Conservation (phyloP, 2,329 filamentous ascomycete species). For the Aaosphaeria arxii region DNA sequence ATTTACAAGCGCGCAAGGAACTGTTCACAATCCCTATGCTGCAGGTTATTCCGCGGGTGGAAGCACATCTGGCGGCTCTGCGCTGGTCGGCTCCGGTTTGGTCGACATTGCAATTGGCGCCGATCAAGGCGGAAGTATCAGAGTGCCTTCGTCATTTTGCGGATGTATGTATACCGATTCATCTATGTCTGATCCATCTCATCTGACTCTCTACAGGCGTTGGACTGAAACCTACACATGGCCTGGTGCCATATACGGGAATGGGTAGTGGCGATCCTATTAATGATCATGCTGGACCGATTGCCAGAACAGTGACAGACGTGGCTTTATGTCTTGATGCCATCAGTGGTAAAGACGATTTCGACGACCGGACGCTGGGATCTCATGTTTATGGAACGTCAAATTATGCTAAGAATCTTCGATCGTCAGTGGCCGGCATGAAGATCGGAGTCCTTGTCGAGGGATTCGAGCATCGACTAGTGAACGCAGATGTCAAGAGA, state of each 20-base stretch:
- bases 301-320: constrained; percentile 44
- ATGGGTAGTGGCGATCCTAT: constrained; percentile 49
- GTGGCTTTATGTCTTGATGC: constrained; percentile 43
- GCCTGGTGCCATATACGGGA: constrained; percentile 52
- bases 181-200: not conserved
- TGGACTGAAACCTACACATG: constrained; percentile 53
- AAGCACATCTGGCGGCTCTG: constrained; percentile 49
- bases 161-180: constrained; percentile 5
- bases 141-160: constrained; percentile 42
- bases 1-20: constrained; percentile 38
- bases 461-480: not conserved
- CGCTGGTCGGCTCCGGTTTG: constrained; percentile 44
- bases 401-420: constrained; percentile 21
- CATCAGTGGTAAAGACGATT: constrained; percentile 49
- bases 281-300: constrained; percentile 50
- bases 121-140: constrained; percentile 50
- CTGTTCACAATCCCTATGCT: constrained; percentile 46
- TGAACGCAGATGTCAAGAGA: constrained; percentile 38
- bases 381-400: constrained; percentile 22
- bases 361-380: constrained; percentile 42
- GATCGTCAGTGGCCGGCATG: constrained; percentile 13
- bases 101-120: constrained; percentile 48
- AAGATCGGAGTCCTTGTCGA: constrained; percentile 30
- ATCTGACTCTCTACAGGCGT: constrained; percentile 21
- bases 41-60: constrained; percentile 50